Evolutionary conservation across 768 basidiomycete genomes (phyloP).

Genomic region (Exidia glandulosa): DNA sequence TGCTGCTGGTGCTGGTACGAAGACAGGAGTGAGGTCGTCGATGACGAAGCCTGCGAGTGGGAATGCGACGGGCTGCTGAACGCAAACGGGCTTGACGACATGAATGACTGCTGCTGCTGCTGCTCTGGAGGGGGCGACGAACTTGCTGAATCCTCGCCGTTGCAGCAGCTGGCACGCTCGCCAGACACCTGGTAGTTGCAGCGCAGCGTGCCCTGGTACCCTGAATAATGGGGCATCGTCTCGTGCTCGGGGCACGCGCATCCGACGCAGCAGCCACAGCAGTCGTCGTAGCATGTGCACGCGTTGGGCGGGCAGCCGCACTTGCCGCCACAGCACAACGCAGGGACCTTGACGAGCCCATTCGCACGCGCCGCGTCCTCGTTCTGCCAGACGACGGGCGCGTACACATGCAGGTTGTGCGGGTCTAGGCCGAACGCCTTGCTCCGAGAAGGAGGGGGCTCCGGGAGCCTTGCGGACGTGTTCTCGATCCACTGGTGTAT

Average conservation of each 20-base stretch:
- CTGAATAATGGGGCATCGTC: not conserved
- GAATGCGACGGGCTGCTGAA: not conserved
- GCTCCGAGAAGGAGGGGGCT: slow-evolving; percentile 30
- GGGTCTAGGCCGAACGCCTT: slow-evolving; percentile 37
- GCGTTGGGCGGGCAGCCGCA: slow-evolving; percentile 44
- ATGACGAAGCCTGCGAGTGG: not conserved
- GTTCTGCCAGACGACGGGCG: slow-evolving; percentile 8
- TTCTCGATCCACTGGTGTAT: slow-evolving; percentile 49
- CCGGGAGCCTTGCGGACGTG: slow-evolving; percentile 54
- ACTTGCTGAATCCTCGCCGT: not conserved
- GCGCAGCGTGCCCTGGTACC: not conserved
- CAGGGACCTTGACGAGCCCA: slow-evolving; percentile 46
- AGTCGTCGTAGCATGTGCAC: slow-evolving; percentile 49
- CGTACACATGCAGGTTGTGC: slow-evolving; percentile 39
- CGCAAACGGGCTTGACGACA: not conserved
- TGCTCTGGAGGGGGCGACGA: not conserved
- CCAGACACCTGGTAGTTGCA: not conserved
- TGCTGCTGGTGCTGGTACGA: not conserved
- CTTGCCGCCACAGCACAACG: slow-evolving; percentile 53
- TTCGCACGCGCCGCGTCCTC: slow-evolving; percentile 27
- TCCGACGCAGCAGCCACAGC: slow-evolving; percentile 37
- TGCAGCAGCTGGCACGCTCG: not conserved
- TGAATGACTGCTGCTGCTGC: no score
- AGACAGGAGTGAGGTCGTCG: not conserved
- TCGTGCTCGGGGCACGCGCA: not conserved